These are phyloP conservation scores for Suillus ampliporus DNA, from an alignment of 768 basidiomycete genomes.

Conservation along the genomic window DNA sequence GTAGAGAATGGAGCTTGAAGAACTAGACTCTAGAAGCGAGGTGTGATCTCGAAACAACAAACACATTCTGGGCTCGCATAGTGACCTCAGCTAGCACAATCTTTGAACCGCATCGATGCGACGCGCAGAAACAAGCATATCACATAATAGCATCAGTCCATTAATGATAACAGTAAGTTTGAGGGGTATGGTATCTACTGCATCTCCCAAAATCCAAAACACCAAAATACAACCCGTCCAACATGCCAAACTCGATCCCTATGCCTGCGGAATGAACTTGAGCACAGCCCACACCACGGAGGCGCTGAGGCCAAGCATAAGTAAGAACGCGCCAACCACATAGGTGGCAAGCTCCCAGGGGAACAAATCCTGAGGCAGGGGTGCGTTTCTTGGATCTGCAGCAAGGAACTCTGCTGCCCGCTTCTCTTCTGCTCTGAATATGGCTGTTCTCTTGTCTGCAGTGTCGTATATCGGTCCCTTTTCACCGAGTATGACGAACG, in stretches of 20 bases:
- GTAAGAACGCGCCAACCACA: constrained; percentile 30
- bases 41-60: background rate
- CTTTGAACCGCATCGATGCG: background rate
- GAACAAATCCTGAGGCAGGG: constrained; percentile 14
- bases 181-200: background rate
- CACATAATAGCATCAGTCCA: background rate
- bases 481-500: constrained; percentile 62
- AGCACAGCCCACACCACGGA: constrained; percentile 31
- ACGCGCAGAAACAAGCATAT: background rate
- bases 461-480: constrained; percentile 46
- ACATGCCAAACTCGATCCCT: background rate
- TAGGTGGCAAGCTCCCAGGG: constrained; percentile 40
- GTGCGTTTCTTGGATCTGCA: constrained; percentile 11
- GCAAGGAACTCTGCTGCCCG: constrained; percentile 40
- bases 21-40: too few species aligned
- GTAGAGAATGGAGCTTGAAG: background rate
- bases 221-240: background rate
- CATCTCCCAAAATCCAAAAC: background rate
- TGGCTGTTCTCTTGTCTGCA: constrained; percentile 59
- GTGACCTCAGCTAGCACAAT: too few species aligned
- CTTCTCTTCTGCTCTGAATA: constrained; percentile 52
- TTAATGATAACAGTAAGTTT: background rate
- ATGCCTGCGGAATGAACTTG: constrained; percentile 13
- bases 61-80: too few species aligned
- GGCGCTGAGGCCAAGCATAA: constrained; percentile 33